Evolutionary conservation across 176 grass and related monocot genomes (phyloP).

Genomic region (Oryza glaberrima): DNA sequence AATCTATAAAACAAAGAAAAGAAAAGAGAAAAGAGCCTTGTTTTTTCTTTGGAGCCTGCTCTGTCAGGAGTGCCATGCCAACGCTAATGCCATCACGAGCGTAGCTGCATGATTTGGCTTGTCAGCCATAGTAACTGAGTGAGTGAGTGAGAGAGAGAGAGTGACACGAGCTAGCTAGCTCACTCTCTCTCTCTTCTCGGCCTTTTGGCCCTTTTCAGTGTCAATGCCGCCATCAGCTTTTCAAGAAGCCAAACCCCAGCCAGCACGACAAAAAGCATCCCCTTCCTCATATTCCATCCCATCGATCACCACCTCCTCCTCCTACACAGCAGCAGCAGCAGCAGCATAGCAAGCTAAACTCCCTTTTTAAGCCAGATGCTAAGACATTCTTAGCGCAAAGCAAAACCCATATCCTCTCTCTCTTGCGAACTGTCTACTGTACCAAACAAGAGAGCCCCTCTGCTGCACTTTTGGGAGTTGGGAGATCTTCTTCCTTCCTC

Average conservation of each 20-base stretch:
- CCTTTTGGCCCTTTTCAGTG: constrained; percentile 44
- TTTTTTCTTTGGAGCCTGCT: constrained; percentile 31
- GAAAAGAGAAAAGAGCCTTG: not conserved
- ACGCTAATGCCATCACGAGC: constrained; percentile 59
- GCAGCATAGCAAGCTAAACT: not conserved
- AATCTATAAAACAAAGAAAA: too few relatives aligned
- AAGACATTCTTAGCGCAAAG: not conserved
- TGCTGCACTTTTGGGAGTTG: not conserved
- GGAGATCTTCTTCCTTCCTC: not conserved
- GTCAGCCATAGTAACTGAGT: constrained; percentile 32
- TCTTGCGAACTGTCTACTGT: not conserved
- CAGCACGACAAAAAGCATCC: constrained; percentile 59
- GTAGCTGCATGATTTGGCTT: constrained; percentile 62
- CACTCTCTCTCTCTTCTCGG: not conserved
- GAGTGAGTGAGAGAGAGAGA: not conserved
- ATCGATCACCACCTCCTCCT: constrained; percentile 34
- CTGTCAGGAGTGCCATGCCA: constrained; percentile 54
- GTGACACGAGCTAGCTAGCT: constrained; percentile 23
- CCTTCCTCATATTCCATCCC: constrained; percentile 45
- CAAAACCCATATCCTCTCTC: not conserved
- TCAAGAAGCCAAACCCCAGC: constrained; percentile 12
- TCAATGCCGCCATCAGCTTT: constrained; percentile 58
- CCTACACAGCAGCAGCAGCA: not conserved
- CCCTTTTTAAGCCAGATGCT: not conserved
- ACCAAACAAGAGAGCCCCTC: not conserved